phyloP scores from a whole-genome alignment of 805 yeast genomes.

The Zygosaccharomyces siamensis region DNA sequence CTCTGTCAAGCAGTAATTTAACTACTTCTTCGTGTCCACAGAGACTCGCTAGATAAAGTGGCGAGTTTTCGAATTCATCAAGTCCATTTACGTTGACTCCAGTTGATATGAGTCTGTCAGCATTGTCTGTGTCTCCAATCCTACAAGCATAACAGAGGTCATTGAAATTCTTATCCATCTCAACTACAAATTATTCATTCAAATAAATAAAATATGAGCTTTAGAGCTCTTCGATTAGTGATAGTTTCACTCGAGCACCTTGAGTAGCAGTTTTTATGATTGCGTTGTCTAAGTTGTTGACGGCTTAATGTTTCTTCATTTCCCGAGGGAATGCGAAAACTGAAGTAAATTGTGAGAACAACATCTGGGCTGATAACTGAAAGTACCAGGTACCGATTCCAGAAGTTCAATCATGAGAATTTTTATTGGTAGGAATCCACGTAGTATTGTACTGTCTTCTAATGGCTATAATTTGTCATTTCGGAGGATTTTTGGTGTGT shows the following conservation, averaged over 20 bases:
- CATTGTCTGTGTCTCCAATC: slow-evolving; percentile 61
- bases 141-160: slow-evolving; percentile 65
- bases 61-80: slow-evolving; percentile 73
- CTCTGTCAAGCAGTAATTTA: slow-evolving; percentile 52
- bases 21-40: slow-evolving; percentile 73
- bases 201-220: not conserved
- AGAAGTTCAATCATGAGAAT: slow-evolving; percentile 46
- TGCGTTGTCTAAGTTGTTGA: not conserved
- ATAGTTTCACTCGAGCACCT: not conserved
- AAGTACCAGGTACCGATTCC: not conserved
- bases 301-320: not conserved
- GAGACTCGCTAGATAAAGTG: slow-evolving; percentile 64
- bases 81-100: slow-evolving; percentile 46
- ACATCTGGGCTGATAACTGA: not conserved
- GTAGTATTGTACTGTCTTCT: slow-evolving; percentile 64
- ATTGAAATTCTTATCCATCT: slow-evolving; percentile 33
- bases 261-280: not conserved
- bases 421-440: slow-evolving; percentile 56
- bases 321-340: slow-evolving; percentile 1
- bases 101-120: slow-evolving; percentile 49
- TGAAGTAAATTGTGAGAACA: not conserved
- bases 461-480: slow-evolving; percentile 56
- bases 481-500: slow-evolving; percentile 33
- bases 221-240: not conserved
- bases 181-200: not conserved